Conservation (phyloP, 2,329 filamentous ascomycete species). For the Pseudogymnoascus sp. region DNA sequence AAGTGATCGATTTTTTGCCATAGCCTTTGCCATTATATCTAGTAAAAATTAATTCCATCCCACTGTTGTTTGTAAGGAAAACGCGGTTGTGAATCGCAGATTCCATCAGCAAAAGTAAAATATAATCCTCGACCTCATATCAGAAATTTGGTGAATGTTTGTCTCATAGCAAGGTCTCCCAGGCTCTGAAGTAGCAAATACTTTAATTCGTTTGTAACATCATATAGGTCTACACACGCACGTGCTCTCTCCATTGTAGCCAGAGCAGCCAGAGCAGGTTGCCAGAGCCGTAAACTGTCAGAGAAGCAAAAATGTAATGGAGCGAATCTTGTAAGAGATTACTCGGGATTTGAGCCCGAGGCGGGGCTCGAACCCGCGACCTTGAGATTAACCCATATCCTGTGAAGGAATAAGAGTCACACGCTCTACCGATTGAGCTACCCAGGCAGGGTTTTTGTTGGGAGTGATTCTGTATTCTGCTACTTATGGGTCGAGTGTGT, state of each 20-base stretch:
- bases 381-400: not conserved
- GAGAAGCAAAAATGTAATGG: not conserved
- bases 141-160: slow-evolving; percentile 85
- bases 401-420: slow-evolving; percentile 46
- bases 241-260: not conserved
- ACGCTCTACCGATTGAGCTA: slow-evolving; percentile 68
- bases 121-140: slow-evolving; percentile 36
- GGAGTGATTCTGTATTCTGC: not conserved
- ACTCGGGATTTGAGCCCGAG: slow-evolving; percentile 7
- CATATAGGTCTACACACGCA: not conserved
- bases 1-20: slow-evolving; percentile 3
- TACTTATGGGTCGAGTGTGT: not conserved
- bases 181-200: slow-evolving; percentile 99
- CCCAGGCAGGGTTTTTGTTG: slow-evolving; percentile 9
- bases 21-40: slow-evolving; percentile 1
- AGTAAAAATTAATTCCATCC: too few relatives aligned
- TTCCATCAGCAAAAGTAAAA: not conserved
- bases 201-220: slow-evolving; percentile 62
- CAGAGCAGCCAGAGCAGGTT: too few relatives aligned
- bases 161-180: slow-evolving; percentile 83
- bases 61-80: too few relatives aligned
- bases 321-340: slow-evolving; percentile 4
- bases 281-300: not conserved
- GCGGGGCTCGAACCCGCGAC: slow-evolving; percentile 7
- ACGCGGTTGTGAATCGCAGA: too few relatives aligned